Evolutionary conservation across 768 basidiomycete genomes (phyloP).

Genomic region (Lentinula raphanica): DNA sequence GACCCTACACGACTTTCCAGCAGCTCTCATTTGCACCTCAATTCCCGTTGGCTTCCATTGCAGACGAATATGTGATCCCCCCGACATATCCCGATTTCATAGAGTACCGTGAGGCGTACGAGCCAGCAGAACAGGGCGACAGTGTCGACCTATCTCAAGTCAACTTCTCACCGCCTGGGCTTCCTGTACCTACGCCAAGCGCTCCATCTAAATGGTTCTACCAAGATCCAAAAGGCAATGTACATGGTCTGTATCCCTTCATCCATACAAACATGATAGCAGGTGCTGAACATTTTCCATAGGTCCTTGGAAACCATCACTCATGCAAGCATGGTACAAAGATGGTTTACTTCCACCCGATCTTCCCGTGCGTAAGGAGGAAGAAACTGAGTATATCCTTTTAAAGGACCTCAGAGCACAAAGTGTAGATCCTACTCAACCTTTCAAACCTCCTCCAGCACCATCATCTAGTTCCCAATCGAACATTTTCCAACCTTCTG

Average conservation of each 20-base stretch:
- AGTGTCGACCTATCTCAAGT: slow-evolving; percentile 48
- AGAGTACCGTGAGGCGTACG: slow-evolving; percentile 59
- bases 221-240: slow-evolving; percentile 72
- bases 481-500: slow-evolving; percentile 21
- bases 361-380: slow-evolving; percentile 74
- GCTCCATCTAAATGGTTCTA: slow-evolving; percentile 79
- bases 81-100: slow-evolving; percentile 82
- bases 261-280: neutral
- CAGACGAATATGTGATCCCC: slow-evolving; percentile 88
- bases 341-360: slow-evolving; percentile 79
- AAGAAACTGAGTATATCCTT: slow-evolving; percentile 60
- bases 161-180: slow-evolving; percentile 75
- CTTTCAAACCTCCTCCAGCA: slow-evolving; percentile 52
- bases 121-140: slow-evolving; percentile 46
- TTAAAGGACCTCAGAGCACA: slow-evolving; percentile 74
- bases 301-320: slow-evolving; percentile 85
- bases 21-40: slow-evolving; percentile 81
- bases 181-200: slow-evolving; percentile 63
- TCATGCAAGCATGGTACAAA: slow-evolving; percentile 89
- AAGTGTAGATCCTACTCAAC: slow-evolving; percentile 75
- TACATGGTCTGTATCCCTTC: slow-evolving; percentile 62
- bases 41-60: slow-evolving; percentile 83
- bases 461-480: slow-evolving; percentile 33
- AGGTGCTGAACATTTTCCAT: slow-evolving; percentile 10
- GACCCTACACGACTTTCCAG: slow-evolving; percentile 89